Conservation (phyloP, 805 yeast genomes). For the Schwanniomyces pseudopolymorphus region DNA sequence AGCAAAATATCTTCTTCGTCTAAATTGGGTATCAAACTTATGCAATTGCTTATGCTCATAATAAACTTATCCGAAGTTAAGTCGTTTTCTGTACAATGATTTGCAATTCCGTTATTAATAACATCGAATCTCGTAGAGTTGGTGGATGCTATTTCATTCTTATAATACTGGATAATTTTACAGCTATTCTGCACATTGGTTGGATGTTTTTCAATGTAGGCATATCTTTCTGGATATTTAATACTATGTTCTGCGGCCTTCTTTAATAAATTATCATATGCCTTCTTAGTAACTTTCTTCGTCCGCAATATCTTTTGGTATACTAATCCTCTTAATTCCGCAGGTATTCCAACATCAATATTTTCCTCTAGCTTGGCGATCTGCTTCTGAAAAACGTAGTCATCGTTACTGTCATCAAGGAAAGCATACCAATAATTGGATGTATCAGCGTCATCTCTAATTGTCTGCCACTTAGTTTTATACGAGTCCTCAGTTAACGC, state of each 20-base stretch:
- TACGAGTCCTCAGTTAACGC: conserved; percentile 8
- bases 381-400: conserved; percentile 7
- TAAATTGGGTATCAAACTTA: conserved; percentile 18
- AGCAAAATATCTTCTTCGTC: conserved; percentile 27
- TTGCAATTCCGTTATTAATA: conserved; percentile 8
- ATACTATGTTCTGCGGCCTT: conserved; percentile 17
- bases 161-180: conserved; percentile 31
- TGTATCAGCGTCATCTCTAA: conserved; percentile 6
- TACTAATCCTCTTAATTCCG: conserved; percentile 24
- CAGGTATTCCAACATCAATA: conserved; percentile 31
- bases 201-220: conserved; percentile 17
- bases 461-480: conserved; percentile 4
- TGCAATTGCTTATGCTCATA: conserved; percentile 16
- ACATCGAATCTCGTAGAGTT: conserved; percentile 12
- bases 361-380: conserved; percentile 18
- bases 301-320: conserved; percentile 34
- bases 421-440: conserved; percentile 18
- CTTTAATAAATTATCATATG: conserved; percentile 28
- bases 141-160: conserved; percentile 17
- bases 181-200: conserved; percentile 22
- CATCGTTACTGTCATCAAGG: conserved; percentile 15
- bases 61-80: conserved; percentile 21
- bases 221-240: conserved; percentile 11
- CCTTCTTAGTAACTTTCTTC: conserved; percentile 27
- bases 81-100: conserved; percentile 3